Evolutionary conservation across 352 stramenopile genomes (phyloP).

Genomic region (Pythium apleroticum): DNA sequence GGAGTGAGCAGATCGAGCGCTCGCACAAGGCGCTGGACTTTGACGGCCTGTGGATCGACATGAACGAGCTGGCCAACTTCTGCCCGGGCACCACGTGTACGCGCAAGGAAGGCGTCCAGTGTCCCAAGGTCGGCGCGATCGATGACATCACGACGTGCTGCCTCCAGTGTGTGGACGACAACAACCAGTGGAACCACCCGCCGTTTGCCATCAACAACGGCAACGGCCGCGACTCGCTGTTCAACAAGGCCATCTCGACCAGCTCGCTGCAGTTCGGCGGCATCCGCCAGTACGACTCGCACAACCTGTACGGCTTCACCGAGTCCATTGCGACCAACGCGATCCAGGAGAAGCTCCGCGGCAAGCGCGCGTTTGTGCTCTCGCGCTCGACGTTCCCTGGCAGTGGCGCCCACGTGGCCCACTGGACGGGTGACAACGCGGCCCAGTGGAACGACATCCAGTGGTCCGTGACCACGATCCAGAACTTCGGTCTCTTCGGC

Average conservation of each 20-base stretch:
- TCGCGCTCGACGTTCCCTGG: slow-evolving; percentile 72
- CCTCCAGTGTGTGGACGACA: slow-evolving; percentile 37
- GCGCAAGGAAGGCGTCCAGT: slow-evolving; percentile 35
- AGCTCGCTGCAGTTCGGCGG: slow-evolving; percentile 51
- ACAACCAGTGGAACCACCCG: slow-evolving; percentile 54
- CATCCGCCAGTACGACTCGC: slow-evolving; percentile 71
- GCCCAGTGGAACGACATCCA: slow-evolving; percentile 79
- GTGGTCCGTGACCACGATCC: slow-evolving; percentile 62
- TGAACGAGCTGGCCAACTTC: slow-evolving; percentile 88
- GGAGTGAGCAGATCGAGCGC: slow-evolving; percentile 54
- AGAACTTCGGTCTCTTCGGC: slow-evolving; percentile 75
- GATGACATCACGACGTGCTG: slow-evolving; percentile 48
- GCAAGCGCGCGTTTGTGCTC: slow-evolving; percentile 72
- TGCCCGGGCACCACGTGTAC: slow-evolving; percentile 46
- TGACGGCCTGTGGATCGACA: slow-evolving; percentile 87
- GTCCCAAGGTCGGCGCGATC: slow-evolving; percentile 34
- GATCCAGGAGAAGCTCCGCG: slow-evolving; percentile 45
- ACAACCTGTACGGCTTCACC: slow-evolving; percentile 81
- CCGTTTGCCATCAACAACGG: slow-evolving; percentile 65
- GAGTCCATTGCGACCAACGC: slow-evolving; percentile 66
- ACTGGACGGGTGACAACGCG: slow-evolving; percentile 82
- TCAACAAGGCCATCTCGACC: slow-evolving; percentile 66
- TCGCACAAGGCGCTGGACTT: slow-evolving; percentile 56
- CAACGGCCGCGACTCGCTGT: slow-evolving; percentile 35
- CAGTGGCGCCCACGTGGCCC: slow-evolving; percentile 53